Conservation (phyloP, 495 filamentous ascomycete genomes). For the Massariosphaeria phaeospora region DNA sequence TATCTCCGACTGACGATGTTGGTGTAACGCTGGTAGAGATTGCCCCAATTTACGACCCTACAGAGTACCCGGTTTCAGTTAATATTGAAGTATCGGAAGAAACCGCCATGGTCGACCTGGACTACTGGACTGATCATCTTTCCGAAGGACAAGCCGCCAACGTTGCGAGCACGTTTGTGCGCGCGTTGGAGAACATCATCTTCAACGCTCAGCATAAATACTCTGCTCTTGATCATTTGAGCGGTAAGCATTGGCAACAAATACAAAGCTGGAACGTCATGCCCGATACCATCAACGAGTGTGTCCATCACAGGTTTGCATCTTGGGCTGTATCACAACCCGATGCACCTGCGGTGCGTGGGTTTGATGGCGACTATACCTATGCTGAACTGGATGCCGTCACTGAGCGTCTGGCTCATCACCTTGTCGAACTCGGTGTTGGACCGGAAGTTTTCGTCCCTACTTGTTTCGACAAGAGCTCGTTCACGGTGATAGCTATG, state of each 20-base stretch:
- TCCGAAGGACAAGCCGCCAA: conserved; percentile 46
- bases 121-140: conserved; percentile 48
- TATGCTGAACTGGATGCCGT: conserved; percentile 23
- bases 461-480: conserved; percentile 52
- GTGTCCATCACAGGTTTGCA: conserved; percentile 26
- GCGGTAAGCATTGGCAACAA: conserved; percentile 26
- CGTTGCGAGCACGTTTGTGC: conserved; percentile 41
- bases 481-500: conserved; percentile 42
- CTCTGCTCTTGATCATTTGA: conserved; percentile 23
- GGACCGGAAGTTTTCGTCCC: conserved; percentile 49
- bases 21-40: conserved; percentile 8
- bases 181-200: conserved; percentile 24
- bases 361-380: conserved; percentile 30
- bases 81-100: conserved; percentile 45
- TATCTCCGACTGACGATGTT: neutral
- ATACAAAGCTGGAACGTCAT: conserved; percentile 26
- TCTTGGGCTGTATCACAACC: conserved; percentile 15
- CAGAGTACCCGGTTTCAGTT: conserved; percentile 34
- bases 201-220: conserved; percentile 13
- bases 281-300: conserved; percentile 25
- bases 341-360: conserved; percentile 25
- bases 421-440: conserved; percentile 40
- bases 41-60: conserved; percentile 20
- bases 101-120: conserved; percentile 45
- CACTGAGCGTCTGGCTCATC: conserved; percentile 22